Conservation (phyloP, 352 stramenopile species). For the Phytopythium sindhum region DNA sequence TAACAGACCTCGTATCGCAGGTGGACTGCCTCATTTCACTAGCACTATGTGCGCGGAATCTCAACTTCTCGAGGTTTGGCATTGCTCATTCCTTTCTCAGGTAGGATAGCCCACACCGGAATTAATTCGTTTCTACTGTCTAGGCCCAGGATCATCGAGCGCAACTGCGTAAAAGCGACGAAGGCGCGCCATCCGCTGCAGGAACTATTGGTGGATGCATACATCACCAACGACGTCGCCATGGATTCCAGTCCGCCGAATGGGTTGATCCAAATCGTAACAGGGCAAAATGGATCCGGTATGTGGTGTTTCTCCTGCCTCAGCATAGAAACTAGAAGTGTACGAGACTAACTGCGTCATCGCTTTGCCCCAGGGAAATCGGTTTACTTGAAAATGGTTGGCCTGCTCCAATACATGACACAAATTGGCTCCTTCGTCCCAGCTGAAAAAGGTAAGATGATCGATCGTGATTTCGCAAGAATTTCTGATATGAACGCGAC, state of each 20-base stretch:
- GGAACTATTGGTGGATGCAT: conserved; percentile 79
- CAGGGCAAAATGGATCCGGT: conserved; percentile 86
- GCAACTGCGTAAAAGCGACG: conserved; percentile 45
- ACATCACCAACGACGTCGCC: conserved; percentile 77
- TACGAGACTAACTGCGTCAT: not conserved
- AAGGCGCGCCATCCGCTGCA: conserved; percentile 78
- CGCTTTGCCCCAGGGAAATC: conserved; percentile 68
- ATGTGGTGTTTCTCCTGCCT: not conserved
- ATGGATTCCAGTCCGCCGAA: conserved; percentile 24
- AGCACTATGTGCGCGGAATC: conserved; percentile 52
- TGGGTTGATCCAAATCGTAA: conserved; percentile 64
- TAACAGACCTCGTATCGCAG: conserved; percentile 56
- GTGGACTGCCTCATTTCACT: conserved; percentile 77
- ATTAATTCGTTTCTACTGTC: not conserved
- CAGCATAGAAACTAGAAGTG: not conserved
- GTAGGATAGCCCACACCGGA: not conserved
- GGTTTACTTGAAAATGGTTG: conserved; percentile 84
- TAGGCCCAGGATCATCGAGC: conserved; percentile 12
- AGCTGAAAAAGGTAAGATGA: conserved; percentile 49
- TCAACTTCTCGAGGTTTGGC: conserved; percentile 70
- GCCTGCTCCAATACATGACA: conserved; percentile 79
- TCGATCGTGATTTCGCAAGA: not conserved
- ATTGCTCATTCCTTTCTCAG: not conserved
- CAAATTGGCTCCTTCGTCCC: conserved; percentile 84
- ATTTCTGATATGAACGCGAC: not conserved